These are phyloP conservation scores for Echinochloa phyllopogon DNA, from an alignment of 176 grass and related monocot genomes.

Conservation along the genomic window DNA sequence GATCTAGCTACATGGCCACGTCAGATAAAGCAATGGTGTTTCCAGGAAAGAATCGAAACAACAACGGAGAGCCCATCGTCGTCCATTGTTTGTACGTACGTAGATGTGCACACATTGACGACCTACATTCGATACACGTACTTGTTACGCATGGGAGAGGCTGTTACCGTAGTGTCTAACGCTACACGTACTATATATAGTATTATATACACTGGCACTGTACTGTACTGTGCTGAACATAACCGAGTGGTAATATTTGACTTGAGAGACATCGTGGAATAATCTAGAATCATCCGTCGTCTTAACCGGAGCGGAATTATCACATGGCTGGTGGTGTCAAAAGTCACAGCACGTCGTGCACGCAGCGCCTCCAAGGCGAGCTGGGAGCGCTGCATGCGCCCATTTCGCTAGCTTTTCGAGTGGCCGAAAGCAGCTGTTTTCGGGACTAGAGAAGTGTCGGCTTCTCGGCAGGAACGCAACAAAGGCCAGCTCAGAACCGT, in stretches of 20 bases:
- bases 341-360: neutral
- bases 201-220: too few relatives aligned
- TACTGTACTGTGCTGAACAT: too few relatives aligned
- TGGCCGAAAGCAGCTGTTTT: conserved; percentile 26
- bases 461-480: neutral
- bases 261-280: neutral
- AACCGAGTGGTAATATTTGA: neutral
- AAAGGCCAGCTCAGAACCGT: neutral
- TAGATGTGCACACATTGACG: too few relatives aligned
- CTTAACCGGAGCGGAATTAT: neutral
- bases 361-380: neutral
- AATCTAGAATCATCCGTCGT: neutral
- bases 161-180: too few relatives aligned
- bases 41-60: too few relatives aligned
- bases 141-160: too few relatives aligned
- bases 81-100: too few relatives aligned
- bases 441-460: conserved; percentile 45
- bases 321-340: neutral
- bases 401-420: neutral
- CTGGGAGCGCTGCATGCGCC: conserved; percentile 1
- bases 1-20: neutral
- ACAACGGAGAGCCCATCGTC: too few relatives aligned
- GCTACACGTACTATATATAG: too few relatives aligned
- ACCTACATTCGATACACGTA: too few relatives aligned
- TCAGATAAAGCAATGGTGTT: too few relatives aligned